Base-by-base conservation (phyloP, 148 eudicot species). In the Simmondsia chinensis region DNA sequence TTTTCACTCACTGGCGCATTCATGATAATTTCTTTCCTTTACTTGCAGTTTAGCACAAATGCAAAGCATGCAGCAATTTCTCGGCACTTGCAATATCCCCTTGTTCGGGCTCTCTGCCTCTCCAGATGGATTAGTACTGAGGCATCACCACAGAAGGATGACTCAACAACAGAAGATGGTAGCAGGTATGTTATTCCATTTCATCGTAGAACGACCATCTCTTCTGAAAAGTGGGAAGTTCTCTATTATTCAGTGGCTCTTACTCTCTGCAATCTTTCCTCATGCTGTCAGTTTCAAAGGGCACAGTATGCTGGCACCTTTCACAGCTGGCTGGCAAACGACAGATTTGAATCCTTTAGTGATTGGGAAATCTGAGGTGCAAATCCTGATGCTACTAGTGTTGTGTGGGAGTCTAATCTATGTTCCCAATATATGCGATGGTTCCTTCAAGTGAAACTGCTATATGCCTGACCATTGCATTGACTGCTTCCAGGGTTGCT, bases 251-350 rank as follows among this genome's bases (percentile, higher is more conserved):
- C 5, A 33, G 12, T 22, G 3, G 2, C 23, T 19, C 25, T 10
- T 6, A 3, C n/a, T 32, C 9, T 41, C n/a, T 18, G 15, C 20
- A 43, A 47, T 19, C 22, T 54, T 49, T 23, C 14, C 18, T 61
- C 53, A 4, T 43, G 31, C 50, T 60, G 36, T 41, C 46, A 89
- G 97, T 56, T 89, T 63, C 54, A 81, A 76, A 65, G 87, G 94
- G 61, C 97, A 91, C 58, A 65, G 67, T 48, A 91, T 91, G 97
- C 65, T 91, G 69, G 95, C 97, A 40, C 97, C 97, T 40, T 91
- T 91, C 58, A 91, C 97, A 7, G 88, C 97, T 46, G 97, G 97
- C 41, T 85, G 94, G 94, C 95, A 82, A 49, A 59, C 81, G 40
- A 60, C 75, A n/a, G 95, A 91, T 57, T 26, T 67, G 54, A 28